A percentile compares a stretch with the other conserved stretches of the same genome.
Conservation (phyloP, 176 grass and related monocot genomes). For the Aegilops sharonensis region DNA sequence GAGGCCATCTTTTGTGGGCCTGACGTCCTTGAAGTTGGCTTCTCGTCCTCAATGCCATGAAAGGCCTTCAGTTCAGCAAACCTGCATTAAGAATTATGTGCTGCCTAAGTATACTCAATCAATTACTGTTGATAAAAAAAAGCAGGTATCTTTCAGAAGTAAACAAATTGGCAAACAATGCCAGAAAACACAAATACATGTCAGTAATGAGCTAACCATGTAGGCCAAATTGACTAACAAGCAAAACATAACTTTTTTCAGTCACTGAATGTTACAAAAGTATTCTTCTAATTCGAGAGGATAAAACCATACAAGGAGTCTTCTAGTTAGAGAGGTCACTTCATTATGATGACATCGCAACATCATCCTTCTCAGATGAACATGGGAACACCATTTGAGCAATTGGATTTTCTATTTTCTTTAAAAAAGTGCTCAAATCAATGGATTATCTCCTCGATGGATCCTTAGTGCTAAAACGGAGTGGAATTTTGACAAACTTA, state of each 20-base stretch:
- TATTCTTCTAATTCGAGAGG: neutral
- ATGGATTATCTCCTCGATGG: neutral
- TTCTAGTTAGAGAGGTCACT: neutral
- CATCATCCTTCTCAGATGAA: neutral
- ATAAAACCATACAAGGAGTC: neutral
- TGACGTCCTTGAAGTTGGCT: slow-evolving; percentile 45
- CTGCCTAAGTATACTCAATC: neutral
- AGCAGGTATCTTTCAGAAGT: neutral
- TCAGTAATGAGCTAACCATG: neutral
- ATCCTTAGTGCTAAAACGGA: neutral
- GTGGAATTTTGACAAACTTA: slow-evolving; percentile 27
- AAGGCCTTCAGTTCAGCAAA: slow-evolving; percentile 72
- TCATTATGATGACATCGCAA: neutral
- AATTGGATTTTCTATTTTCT: neutral
- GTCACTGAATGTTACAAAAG: neutral
- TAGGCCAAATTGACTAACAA: neutral
- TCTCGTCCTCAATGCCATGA: slow-evolving; percentile 91
- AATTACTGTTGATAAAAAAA: neutral
- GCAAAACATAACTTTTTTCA: neutral
- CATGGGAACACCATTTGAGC: neutral
- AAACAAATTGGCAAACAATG: neutral
- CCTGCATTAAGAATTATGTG: slow-evolving; percentile 38
- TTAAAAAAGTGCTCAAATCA: neutral
- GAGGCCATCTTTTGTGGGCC: slow-evolving; percentile 86
- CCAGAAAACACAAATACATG: neutral